Evolutionary conservation across 2,329 filamentous ascomycete species (phyloP).

Genomic region (Arthroderma sp.): DNA sequence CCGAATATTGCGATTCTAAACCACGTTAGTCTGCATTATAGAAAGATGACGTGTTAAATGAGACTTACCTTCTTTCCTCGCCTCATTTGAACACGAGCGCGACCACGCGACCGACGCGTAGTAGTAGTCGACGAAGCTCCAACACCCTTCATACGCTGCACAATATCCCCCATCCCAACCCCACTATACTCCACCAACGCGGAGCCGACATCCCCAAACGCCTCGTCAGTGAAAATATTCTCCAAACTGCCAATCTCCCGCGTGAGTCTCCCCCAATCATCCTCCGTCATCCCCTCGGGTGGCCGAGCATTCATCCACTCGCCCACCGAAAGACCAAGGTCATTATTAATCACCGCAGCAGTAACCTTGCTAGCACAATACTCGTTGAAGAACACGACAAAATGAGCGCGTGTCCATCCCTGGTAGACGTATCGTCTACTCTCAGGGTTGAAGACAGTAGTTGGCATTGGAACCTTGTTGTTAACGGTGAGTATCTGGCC

Average conservation of each 20-base stretch:
- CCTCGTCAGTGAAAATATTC: not conserved
- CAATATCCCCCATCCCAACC: not conserved
- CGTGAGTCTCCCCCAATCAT: not conserved
- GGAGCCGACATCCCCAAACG: not conserved
- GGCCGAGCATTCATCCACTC: slow-evolving; percentile 4
- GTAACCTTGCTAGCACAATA: slow-evolving; percentile 6
- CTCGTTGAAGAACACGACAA: slow-evolving; percentile 6
- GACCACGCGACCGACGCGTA: too few species aligned
- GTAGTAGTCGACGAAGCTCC: too few species aligned
- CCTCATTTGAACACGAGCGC: too few species aligned
- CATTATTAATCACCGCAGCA: not conserved
- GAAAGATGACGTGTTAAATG: too few species aligned
- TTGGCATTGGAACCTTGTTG: not conserved
- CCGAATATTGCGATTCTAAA: too few species aligned
- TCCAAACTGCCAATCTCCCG: not conserved
- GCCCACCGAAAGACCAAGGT: not conserved
- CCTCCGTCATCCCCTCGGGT: not conserved
- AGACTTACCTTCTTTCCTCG: too few species aligned
- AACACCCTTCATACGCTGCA: too few species aligned
- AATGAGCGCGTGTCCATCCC: slow-evolving; percentile 8
- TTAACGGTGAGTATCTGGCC: slow-evolving; percentile 4
- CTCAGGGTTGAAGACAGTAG: not conserved
- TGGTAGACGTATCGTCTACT: not conserved
- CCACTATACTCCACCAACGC: too few species aligned
- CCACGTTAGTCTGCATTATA: too few species aligned